phyloP scores from a whole-genome alignment of 75 land plant species.

The Selaginella tamariscina region DNA sequence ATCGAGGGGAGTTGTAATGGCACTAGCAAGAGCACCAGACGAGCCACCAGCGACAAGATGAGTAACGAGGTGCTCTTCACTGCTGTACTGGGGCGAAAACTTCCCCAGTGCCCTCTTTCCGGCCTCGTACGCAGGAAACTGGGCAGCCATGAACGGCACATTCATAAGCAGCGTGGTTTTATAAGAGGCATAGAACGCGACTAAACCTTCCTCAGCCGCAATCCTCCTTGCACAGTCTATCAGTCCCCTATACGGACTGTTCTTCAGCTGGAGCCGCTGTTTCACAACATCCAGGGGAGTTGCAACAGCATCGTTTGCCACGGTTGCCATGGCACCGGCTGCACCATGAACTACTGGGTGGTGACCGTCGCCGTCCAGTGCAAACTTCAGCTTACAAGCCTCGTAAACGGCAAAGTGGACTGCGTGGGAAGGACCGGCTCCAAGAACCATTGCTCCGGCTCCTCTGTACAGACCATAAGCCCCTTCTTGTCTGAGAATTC shows the following conservation, averaged over 20 bases:
- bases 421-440: conserved; percentile 41
- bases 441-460: conserved; percentile 34
- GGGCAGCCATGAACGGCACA: conserved; percentile 38
- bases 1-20: conserved; percentile 73
- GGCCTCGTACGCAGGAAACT: conserved; percentile 38
- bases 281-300: conserved; percentile 44
- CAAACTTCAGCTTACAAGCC: conserved; percentile 22
- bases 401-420: conserved; percentile 36
- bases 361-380: conserved; percentile 21
- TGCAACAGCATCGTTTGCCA: conserved; percentile 39
- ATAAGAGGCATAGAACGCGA: conserved; percentile 33
- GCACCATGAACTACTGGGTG: conserved; percentile 31
- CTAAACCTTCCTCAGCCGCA: conserved; percentile 22
- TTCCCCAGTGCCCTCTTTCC: conserved; percentile 27
- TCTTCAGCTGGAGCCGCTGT: conserved; percentile 32
- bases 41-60: conserved; percentile 78
- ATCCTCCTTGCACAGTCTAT: conserved; percentile 26
- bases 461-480: conserved; percentile 35
- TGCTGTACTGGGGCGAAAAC: conserved; percentile 34
- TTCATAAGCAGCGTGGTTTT: conserved; percentile 35
- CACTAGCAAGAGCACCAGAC: conserved; percentile 69
- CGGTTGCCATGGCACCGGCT: conserved; percentile 31
- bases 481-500: conserved; percentile 28
- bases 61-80: conserved; percentile 45
- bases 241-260: conserved; percentile 27